A percentile compares a stretch with the other conserved stretches of the same genome.
Evolutionary conservation across 208 protist species (phyloP).

Genomic region (Leptomonas seymouri): DNA sequence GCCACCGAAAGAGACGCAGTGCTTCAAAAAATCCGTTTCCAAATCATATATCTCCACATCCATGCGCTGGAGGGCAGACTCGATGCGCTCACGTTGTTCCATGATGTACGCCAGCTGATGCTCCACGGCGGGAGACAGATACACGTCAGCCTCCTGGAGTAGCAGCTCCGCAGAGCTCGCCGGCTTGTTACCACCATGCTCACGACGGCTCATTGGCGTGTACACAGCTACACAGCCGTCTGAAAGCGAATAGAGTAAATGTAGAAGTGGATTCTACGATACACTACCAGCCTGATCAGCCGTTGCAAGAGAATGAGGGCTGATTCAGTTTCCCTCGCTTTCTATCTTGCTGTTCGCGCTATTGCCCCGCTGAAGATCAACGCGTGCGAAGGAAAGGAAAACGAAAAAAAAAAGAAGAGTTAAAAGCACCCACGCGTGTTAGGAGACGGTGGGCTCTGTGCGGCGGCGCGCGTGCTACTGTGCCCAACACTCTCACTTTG

Average conservation of each 20-base stretch:
- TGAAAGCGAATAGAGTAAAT: background rate
- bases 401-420: no score
- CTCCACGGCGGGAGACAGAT: constrained; percentile 23
- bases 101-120: constrained; percentile 45
- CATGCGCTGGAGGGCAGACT: constrained; percentile 39
- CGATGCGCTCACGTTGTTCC: constrained; percentile 47
- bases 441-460: no score
- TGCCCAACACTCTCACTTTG: no score
- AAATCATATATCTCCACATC: constrained; percentile 73
- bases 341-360: no score
- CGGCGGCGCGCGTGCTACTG: no score
- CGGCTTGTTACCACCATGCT: constrained; percentile 19
- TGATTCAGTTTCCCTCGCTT: no score
- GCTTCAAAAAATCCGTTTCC: constrained; percentile 63
- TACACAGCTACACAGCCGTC: background rate
- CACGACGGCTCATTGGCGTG: constrained; percentile 23
- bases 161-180: constrained; percentile 21
- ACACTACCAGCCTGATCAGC: no score
- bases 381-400: background rate
- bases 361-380: no score
- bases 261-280: no score
- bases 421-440: no score
- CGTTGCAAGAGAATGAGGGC: no score
- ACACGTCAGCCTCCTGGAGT: constrained; percentile 30
- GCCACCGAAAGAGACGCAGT: constrained; percentile 67